Conservation (phyloP, 1,284 basidiomycete genomes). For the Sporisorium graminicola region DNA sequence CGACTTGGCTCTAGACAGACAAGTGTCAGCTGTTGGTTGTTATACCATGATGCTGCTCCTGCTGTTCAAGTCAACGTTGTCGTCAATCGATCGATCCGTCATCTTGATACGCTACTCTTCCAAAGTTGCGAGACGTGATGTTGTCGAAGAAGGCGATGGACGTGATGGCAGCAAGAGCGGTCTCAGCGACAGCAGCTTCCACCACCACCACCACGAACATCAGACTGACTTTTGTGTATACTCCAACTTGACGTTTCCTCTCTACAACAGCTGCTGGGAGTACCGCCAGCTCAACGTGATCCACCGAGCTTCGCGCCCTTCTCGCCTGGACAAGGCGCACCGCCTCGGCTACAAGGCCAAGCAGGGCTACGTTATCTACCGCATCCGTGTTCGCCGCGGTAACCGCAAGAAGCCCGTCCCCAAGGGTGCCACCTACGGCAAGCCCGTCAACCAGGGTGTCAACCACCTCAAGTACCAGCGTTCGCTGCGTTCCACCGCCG, state of each 20-base stretch:
- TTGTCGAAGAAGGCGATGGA: neutral
- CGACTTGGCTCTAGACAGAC: neutral
- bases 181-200: neutral
- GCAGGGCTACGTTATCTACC: conserved; percentile 99
- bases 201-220: conserved; percentile 4
- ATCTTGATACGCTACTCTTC: neutral
- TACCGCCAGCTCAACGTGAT: conserved; percentile 89
- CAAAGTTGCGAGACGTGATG: neutral
- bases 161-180: neutral
- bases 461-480: conserved; percentile 99
- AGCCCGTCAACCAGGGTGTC: conserved; percentile 99
- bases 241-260: neutral
- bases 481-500: conserved; percentile 90
- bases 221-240: neutral
- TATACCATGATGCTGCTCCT: neutral
- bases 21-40: neutral
- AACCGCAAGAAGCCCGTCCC: conserved; percentile 99
- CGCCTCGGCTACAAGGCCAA: conserved; percentile 99
- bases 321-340: conserved; percentile 98
- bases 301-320: conserved; percentile 96
- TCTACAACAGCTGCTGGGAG: conserved; percentile 88
- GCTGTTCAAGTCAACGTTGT: neutral
- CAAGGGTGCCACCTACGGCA: conserved; percentile 97
- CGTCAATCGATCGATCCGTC: neutral
- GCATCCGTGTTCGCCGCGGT: conserved; percentile 95